phyloP scores from a whole-genome alignment of 192 early-diverging fungal genomes.

The Funneliformis mosseae region DNA sequence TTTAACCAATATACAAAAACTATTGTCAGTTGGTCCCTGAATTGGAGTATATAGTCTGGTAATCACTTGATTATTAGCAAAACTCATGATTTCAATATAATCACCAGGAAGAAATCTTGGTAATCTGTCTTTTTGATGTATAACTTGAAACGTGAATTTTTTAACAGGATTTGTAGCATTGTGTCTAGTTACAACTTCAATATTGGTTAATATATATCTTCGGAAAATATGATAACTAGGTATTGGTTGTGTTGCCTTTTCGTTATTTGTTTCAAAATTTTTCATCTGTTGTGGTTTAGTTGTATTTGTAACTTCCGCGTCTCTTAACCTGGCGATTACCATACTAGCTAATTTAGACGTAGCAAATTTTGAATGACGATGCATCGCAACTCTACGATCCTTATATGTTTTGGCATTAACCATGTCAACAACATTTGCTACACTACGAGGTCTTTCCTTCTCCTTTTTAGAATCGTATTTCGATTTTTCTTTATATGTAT shows the following conservation, averaged over 20 bases:
- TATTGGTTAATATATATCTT: constrained; percentile 29
- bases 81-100: constrained; percentile 25
- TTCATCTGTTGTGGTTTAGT: not conserved
- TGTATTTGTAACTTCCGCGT: not conserved
- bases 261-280: not conserved
- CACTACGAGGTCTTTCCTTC: not conserved
- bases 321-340: constrained; percentile 6
- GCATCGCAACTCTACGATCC: constrained; percentile 1
- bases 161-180: not conserved
- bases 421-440: not conserved
- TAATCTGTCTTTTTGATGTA: not conserved
- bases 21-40: not conserved
- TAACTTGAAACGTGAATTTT: constrained; percentile 22
- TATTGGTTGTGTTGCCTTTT: not conserved
- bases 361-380: constrained; percentile 18
- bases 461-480: not conserved
- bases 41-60: constrained; percentile 27
- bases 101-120: constrained; percentile 30
- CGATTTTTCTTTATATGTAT: not conserved
- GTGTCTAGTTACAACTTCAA: constrained; percentile 2
- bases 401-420: not conserved
- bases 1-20: constrained; percentile 29
- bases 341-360: not conserved
- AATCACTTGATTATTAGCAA: constrained; percentile 11
- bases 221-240: constrained; percentile 9